Conservation (phyloP, 805 yeast species). For the Saccharomycopsis synnaedendra region DNA sequence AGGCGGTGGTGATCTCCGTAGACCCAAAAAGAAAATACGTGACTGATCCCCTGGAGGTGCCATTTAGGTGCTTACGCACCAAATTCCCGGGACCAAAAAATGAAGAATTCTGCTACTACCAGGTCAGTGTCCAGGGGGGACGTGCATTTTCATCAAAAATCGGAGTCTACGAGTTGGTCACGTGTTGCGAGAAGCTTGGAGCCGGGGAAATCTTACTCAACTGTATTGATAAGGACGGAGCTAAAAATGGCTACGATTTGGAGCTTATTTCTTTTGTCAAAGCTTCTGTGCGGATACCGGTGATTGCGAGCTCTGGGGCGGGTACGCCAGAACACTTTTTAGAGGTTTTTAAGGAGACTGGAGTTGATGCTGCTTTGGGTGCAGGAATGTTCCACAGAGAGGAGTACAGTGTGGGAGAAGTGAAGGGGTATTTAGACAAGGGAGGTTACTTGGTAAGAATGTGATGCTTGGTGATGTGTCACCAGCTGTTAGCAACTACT, state of each 20-base stretch:
- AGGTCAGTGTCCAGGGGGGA: conserved; percentile 95
- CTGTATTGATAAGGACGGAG: conserved; percentile 95
- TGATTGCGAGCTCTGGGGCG: conserved; percentile 96
- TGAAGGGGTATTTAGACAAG: conserved; percentile 52
- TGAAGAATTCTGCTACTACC: conserved; percentile 83
- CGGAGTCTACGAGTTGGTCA: conserved; percentile 84
- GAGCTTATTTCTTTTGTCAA: conserved; percentile 78
- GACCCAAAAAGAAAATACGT: conserved; percentile 83
- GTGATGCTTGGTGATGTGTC: no score
- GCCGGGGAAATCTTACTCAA: conserved; percentile 93
- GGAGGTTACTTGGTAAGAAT: conserved; percentile 66
- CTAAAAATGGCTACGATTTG: conserved; percentile 87
- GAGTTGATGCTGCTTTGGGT: conserved; percentile 93
- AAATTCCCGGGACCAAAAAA: conserved; percentile 73
- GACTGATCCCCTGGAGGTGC: conserved; percentile 30
- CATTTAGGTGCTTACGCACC: conserved; percentile 59
- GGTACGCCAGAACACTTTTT: conserved; percentile 87
- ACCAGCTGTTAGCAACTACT: no score
- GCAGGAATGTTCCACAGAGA: conserved; percentile 98
- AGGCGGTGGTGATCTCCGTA: conserved; percentile 97
- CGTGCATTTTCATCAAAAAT: conserved; percentile 72
- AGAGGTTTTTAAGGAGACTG: conserved; percentile 73
- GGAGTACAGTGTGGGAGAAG: conserved; percentile 79
- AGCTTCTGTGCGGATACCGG: conserved; percentile 71
- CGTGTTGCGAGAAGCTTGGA: conserved; percentile 85